Evolutionary conservation across 1,284 basidiomycete species (phyloP).

Genomic region (Austroboletus niveus): DNA sequence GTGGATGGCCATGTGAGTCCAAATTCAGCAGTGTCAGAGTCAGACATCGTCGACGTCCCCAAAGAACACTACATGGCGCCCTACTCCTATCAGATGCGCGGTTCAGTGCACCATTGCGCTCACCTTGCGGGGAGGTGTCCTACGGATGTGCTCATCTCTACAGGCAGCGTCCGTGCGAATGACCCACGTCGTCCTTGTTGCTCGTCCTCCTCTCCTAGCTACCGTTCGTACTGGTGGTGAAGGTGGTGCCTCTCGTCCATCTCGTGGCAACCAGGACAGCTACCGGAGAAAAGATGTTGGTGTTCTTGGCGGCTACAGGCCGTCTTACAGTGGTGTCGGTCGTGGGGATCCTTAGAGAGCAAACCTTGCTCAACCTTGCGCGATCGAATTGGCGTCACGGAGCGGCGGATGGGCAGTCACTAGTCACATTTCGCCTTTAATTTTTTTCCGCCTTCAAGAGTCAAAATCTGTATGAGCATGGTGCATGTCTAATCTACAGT

Average conservation of each 20-base stretch:
- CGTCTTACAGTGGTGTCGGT: conserved; percentile 84
- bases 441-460: conserved; percentile 20
- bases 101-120: too few relatives aligned
- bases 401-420: conserved; percentile 4
- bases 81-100: too few relatives aligned
- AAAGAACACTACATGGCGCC: too few relatives aligned
- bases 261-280: conserved; percentile 86
- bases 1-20: too few relatives aligned
- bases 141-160: conserved; percentile 24
- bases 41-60: too few relatives aligned
- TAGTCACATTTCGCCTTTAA: background rate
- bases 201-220: conserved; percentile 72
- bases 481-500: conserved; percentile 35
- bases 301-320: conserved; percentile 79
- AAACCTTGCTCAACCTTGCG: background rate
- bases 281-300: conserved; percentile 87
- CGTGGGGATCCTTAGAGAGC: conserved; percentile 75
- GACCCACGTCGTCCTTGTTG: conserved; percentile 25
- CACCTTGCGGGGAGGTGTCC: background rate
- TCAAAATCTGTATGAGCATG: conserved; percentile 40
- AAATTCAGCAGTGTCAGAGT: too few relatives aligned
- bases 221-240: conserved; percentile 63
- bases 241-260: conserved; percentile 81
- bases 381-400: background rate
- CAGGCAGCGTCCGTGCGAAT: conserved; percentile 22